These are phyloP conservation scores for Pyrus communis DNA, from an alignment of 306 rosid genomes.

Conservation along the genomic window DNA sequence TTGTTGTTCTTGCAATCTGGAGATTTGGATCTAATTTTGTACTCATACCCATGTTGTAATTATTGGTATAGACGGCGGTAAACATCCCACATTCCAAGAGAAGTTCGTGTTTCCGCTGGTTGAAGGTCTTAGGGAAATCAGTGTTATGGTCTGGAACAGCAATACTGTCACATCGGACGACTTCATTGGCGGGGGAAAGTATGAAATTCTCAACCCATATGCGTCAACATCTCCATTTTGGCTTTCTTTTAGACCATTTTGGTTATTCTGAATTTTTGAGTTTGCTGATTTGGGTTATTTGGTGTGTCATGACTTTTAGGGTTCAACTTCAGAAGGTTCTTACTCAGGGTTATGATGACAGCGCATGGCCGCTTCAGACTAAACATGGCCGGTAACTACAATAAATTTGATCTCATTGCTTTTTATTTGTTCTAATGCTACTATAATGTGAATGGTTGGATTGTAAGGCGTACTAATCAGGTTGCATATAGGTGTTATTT, in stretches of 20 bases:
- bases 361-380: slow-evolving; percentile 72
- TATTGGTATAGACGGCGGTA: slow-evolving; percentile 56
- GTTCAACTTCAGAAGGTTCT: slow-evolving; percentile 68
- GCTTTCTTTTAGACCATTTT: neutral
- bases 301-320: slow-evolving; percentile 21
- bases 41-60: slow-evolving; percentile 2
- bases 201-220: neutral
- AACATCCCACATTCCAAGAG: slow-evolving; percentile 63
- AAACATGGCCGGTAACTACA: slow-evolving; percentile 64
- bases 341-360: slow-evolving; percentile 72
- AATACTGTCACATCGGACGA: slow-evolving; percentile 61
- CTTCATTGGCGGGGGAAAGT: slow-evolving; percentile 82
- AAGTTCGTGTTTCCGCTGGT: slow-evolving; percentile 58
- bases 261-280: neutral
- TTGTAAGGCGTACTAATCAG: neutral
- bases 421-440: neutral
- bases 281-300: slow-evolving; percentile 9
- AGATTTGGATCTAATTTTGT: slow-evolving; percentile 9
- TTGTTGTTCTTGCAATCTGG: neutral
- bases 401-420: neutral
- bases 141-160: slow-evolving; percentile 79
- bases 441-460: neutral
- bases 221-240: neutral
- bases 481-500: neutral
- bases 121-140: slow-evolving; percentile 77